Evolutionary conservation across 1,139 yeast genomes (phyloP), one percentile per base, ranked within the genome.

Genomic region (Taphrina betulina): DNA sequence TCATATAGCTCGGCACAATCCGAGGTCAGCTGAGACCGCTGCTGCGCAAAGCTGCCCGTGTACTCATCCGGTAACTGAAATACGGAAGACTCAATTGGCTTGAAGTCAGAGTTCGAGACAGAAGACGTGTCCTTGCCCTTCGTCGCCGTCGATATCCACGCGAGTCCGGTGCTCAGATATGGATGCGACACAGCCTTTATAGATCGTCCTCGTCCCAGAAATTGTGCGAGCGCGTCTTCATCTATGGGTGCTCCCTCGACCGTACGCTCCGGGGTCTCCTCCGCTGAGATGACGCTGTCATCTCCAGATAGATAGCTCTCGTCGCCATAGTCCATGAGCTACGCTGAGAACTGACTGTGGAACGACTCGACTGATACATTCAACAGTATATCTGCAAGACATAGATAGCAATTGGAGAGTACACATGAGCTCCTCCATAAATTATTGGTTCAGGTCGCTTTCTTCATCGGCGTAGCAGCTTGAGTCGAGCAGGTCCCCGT

Each of bases 171-270:
- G 12, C 67, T 63, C 3, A 71, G 65, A 20, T 71, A 63, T 2
- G 78, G 76, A 50, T 71, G 71, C 51, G 75, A 58, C 53, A 68
- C 67, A 58, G 75, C 75, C 51, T 72, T 72, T 23, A 78, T 61
- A 14, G 68, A 65, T 48, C 76, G 67, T 0, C 74, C 67, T 24
- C 59, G 54, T 3, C 67, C 59, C 42, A 67, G 59, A 68, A 70
- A 69, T 22, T 58, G 59, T 19, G 64, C 59, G 57, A 68, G 58
- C 58, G 63, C 64, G 3, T 63, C 70, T 3, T 48, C 19, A 2
- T 67, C 68, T 22, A 67, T 66, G 10, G 69, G 71, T 3, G 65
- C 61, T 8, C 53, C 61, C 3, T 52, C 52, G 10, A 61, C 23
- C 29, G 31, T 23, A 16, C 22, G 1, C 33, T 52, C 57, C 3